Conservation (phyloP, 192 early-diverging fungal species). For the Entomortierella lignicola region DNA sequence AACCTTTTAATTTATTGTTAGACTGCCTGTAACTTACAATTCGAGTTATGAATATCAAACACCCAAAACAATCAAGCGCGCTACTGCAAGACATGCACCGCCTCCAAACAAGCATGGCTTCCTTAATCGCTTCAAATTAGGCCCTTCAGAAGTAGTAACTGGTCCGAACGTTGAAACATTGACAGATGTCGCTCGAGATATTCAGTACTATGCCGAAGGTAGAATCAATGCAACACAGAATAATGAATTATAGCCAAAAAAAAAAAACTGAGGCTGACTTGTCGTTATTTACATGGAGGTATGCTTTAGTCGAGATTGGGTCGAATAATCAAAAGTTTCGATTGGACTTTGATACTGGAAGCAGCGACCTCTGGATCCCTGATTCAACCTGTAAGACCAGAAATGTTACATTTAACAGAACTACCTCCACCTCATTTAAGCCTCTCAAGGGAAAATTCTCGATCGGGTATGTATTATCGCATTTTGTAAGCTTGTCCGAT, state of each 20-base stretch:
- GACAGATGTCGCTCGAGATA: constrained; percentile 40
- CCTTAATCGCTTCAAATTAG: constrained; percentile 18
- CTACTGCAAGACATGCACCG: constrained; percentile 22
- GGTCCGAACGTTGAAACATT: constrained; percentile 27
- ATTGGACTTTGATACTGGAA: constrained; percentile 79
- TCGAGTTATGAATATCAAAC: constrained; percentile 28
- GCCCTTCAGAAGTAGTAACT: background rate
- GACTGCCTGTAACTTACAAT: constrained; percentile 34
- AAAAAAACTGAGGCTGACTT: no score
- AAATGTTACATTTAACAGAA: constrained; percentile 31
- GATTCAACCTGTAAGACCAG: constrained; percentile 33
- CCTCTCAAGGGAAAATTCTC: constrained; percentile 39
- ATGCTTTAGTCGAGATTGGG: constrained; percentile 41
- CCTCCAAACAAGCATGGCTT: constrained; percentile 12
- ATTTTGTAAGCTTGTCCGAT: no score
- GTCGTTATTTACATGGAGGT: no score
- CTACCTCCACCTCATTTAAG: constrained; percentile 32
- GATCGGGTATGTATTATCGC: constrained; percentile 24
- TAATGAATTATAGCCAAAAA: background rate
- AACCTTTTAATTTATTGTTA: background rate
- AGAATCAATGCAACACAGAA: background rate
- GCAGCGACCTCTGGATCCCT: constrained; percentile 75
- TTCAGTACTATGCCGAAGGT: constrained; percentile 53
- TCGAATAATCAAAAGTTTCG: constrained; percentile 46
- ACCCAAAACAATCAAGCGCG: constrained; percentile 19